Evolutionary conservation across 306 rosid genomes (phyloP).

Genomic region (Quercus alba): DNA sequence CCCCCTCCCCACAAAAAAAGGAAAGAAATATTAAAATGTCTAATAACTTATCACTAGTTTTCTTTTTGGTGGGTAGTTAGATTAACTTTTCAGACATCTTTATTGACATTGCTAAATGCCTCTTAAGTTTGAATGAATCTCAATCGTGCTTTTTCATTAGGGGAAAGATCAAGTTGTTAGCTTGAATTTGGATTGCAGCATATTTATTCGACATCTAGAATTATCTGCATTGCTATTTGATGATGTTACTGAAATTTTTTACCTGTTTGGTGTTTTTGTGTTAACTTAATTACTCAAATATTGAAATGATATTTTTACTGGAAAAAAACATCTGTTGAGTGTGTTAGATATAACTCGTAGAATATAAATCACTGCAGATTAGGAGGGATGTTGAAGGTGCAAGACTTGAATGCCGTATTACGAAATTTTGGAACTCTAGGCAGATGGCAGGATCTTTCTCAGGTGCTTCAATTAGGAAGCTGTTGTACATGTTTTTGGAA

Average conservation of each 20-base stretch:
- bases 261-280: neutral
- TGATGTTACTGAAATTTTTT: neutral
- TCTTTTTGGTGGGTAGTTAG: too few species aligned
- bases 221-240: neutral
- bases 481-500: neutral
- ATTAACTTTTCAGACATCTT: neutral
- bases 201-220: neutral
- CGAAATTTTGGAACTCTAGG: slow-evolving; percentile 54
- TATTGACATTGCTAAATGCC: neutral
- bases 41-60: too few species aligned
- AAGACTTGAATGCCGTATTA: slow-evolving; percentile 72
- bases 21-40: too few species aligned
- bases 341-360: neutral
- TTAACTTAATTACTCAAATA: neutral
- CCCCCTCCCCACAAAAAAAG: too few species aligned
- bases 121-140: neutral
- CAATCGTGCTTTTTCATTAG: neutral
- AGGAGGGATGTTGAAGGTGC: slow-evolving; percentile 55
- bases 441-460: slow-evolving; percentile 54
- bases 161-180: neutral
- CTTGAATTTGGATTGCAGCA: neutral
- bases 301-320: neutral
- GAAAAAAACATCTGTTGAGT: neutral
- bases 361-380: slow-evolving; percentile 35
- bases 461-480: slow-evolving; percentile 42